Conservation (phyloP, 129 eudicot species). For the Helichrysum umbraculigerum region DNA sequence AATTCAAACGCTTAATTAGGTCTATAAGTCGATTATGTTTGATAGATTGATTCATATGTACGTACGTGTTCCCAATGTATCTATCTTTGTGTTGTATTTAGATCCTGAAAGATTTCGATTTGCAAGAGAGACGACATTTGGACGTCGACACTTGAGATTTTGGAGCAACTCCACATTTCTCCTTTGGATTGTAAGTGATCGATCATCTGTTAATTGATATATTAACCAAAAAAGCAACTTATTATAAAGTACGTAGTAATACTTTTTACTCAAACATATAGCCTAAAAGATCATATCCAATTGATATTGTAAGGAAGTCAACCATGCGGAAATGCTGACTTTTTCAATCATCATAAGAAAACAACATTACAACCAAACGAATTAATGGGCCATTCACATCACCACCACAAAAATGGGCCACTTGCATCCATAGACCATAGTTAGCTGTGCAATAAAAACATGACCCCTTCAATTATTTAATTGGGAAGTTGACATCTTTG, state of each 20-base stretch:
- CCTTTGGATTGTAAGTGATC: conserved; percentile 57
- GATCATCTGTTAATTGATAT: background rate
- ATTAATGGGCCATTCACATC: background rate
- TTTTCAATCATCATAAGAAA: background rate
- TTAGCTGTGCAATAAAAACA: background rate
- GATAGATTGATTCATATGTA: background rate
- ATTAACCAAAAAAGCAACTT: background rate
- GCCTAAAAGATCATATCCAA: background rate
- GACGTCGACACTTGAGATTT: conserved; percentile 57
- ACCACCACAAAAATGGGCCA: conserved; percentile 23
- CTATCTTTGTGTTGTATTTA: background rate
- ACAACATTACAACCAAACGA: background rate
- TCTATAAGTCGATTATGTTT: background rate
- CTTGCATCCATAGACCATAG: background rate
- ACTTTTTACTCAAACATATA: background rate
- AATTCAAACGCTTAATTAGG: background rate
- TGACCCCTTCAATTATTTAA: background rate
- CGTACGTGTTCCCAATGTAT: background rate
- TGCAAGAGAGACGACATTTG: conserved; percentile 73
- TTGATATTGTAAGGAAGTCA: background rate
- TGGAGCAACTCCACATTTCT: conserved; percentile 60
- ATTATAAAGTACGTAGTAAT: no score
- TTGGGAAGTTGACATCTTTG: background rate
- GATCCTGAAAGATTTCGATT: conserved; percentile 71
- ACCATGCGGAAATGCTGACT: conserved; percentile 5